Evolutionary conservation across 805 yeast genomes (phyloP), one percentile per base, ranked within the genome.

Genomic region (Lipomyces sp.): DNA sequence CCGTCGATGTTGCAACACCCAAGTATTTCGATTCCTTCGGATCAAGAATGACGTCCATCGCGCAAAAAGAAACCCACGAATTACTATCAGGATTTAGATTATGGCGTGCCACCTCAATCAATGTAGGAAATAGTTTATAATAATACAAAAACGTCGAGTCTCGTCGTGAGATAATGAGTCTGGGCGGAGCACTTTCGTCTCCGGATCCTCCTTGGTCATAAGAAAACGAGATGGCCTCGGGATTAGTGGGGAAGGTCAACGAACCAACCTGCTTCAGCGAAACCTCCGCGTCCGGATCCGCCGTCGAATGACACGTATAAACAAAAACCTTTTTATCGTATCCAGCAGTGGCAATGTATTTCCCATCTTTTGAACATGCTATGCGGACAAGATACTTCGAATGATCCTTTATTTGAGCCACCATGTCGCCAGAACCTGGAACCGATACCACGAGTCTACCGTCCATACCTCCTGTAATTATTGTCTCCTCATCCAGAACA

Each of bases 1-100:
- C 75, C 61, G 86, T 91, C 1, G 89, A 81, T 0, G 96, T 87
- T 0, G 82, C 87, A 6, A 85, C 75, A 0, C 83, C 80, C 14
- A 84, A 62, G 33, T 26, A 40, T 26, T 53, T 57, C 14, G 60
- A 41, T 37, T 53, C 54, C 11, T 14, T 34, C 14, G 61, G 61
- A 29, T 47, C 57, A 5, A 50, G 39, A 7, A 34, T 33, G 23
- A 57, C 44, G 37, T 58, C 61, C 59, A 53, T 57, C 5, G 57
- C 61, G 22, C 60, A 58, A 39, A 58, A 58, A 14, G 61, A 35
- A 5, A 58, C 57, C 54, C 56, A 56, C 23, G 55, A 51, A 38
- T 57, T 49, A 35, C 58, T 53, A 13, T 54, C 58, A 10, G 56
- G 56, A 26, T 51, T 49, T 43, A 58, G 40, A 29, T 58, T 58